Evolutionary conservation across 169 alveolate genomes (phyloP).

Genomic region (Eimeria tenella): DNA sequence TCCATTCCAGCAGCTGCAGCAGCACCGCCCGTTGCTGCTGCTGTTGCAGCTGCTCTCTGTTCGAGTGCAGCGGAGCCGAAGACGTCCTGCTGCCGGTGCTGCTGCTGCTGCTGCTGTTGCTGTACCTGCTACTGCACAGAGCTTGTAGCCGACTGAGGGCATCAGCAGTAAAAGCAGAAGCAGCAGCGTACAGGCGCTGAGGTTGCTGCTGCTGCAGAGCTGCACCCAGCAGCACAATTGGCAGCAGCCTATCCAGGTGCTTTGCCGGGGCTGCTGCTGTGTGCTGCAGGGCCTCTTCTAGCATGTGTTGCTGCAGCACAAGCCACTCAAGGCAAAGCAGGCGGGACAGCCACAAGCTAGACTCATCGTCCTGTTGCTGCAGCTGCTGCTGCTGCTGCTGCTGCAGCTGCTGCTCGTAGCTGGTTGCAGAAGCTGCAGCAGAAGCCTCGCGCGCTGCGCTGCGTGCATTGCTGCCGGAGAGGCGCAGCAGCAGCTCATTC

Average conservation of each 20-base stretch:
- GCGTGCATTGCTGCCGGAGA: not conserved
- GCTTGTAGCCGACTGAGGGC: constrained; percentile 6
- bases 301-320: constrained; percentile 71
- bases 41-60: constrained; percentile 40
- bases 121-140: constrained; percentile 43
- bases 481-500: constrained; percentile 18
- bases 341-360: constrained; percentile 55
- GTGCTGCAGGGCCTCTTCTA: constrained; percentile 44
- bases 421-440: constrained; percentile 37
- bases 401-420: not conserved
- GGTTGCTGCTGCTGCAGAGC: constrained; percentile 68
- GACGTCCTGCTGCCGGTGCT: not conserved
- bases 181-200: constrained; percentile 71
- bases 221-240: constrained; percentile 65
- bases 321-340: constrained; percentile 67
- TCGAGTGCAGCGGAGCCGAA: not conserved
- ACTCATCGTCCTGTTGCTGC: constrained; percentile 40
- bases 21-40: constrained; percentile 7
- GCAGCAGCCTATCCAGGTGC: not conserved
- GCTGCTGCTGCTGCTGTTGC: not conserved
- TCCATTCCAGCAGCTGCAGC: constrained; percentile 69
- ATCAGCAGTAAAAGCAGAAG: constrained; percentile 24
- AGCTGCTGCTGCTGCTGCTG: constrained; percentile 56
- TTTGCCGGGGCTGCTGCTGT: constrained; percentile 22
- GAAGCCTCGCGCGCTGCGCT: constrained; percentile 1